These are phyloP conservation scores for Cryphonectria nitschkei DNA, from an alignment of 2,329 filamentous ascomycete genomes.

Conservation along the genomic window DNA sequence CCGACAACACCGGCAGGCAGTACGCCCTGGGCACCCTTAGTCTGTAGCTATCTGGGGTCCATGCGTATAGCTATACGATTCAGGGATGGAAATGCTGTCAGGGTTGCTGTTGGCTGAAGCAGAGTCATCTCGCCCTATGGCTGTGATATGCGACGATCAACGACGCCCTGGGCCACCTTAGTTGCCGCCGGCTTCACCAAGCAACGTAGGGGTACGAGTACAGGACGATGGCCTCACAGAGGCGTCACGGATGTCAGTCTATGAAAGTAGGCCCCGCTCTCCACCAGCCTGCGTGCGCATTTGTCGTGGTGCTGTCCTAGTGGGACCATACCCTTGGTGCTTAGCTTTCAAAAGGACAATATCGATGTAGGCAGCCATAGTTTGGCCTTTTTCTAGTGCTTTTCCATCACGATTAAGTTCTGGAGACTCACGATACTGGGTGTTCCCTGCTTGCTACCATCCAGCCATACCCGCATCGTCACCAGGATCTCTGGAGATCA, in stretches of 20 bases:
- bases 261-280: background rate
- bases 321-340: background rate
- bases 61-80: background rate
- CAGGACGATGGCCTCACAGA: background rate
- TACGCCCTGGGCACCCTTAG: background rate
- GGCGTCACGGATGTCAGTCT: background rate
- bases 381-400: background rate
- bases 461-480: background rate
- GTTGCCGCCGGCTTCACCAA: background rate
- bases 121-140: background rate
- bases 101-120: background rate
- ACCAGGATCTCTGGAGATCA: background rate
- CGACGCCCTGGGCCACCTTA: background rate
- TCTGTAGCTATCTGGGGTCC: background rate
- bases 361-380: background rate
- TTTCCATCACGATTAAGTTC: background rate
- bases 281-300: background rate
- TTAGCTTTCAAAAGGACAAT: background rate
- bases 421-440: conserved; percentile 1
- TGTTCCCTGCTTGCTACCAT: background rate
- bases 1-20: background rate
- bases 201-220: background rate
- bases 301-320: background rate
- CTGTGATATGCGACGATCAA: background rate
- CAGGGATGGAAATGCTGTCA: background rate